Conservation (phyloP, 2,329 filamentous ascomycete genomes). For the Penicillium griseofulvum region DNA sequence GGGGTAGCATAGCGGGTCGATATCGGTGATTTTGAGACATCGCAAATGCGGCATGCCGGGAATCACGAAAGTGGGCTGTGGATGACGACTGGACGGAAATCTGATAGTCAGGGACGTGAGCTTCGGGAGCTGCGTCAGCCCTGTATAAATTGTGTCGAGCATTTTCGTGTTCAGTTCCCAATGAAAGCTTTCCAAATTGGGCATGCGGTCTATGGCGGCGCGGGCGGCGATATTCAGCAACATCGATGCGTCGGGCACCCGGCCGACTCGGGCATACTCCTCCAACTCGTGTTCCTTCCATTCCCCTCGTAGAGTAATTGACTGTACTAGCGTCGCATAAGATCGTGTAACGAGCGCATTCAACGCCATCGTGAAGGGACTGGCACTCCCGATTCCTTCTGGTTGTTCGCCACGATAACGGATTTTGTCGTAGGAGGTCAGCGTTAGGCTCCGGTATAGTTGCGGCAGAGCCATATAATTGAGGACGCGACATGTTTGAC, state of each 20-base stretch:
- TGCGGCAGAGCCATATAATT: conserved; percentile 65
- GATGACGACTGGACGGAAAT: conserved; percentile 56
- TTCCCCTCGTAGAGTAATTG: conserved; percentile 53
- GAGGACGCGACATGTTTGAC: conserved; percentile 59
- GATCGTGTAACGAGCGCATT: conserved; percentile 60
- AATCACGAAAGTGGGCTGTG: conserved; percentile 56
- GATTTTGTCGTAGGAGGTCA: conserved; percentile 59
- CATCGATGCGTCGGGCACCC: conserved; percentile 64
- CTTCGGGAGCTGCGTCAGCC: conserved; percentile 50
- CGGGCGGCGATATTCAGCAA: conserved; percentile 61
- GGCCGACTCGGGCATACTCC: conserved; percentile 56
- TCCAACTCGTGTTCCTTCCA: conserved; percentile 59
- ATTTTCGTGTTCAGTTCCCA: conserved; percentile 64
- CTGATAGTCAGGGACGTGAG: conserved; percentile 55
- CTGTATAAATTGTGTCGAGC: conserved; percentile 57
- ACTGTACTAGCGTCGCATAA: conserved; percentile 53
- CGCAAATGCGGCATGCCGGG: conserved; percentile 57
- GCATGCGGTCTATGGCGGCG: conserved; percentile 60
- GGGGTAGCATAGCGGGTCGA: conserved; percentile 63
- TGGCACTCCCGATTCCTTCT: conserved; percentile 61
- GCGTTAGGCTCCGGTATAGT: conserved; percentile 56
- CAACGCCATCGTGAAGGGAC: conserved; percentile 62
- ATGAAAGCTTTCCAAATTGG: conserved; percentile 53
- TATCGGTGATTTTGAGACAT: conserved; percentile 55
- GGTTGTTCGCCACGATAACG: conserved; percentile 58